Evolutionary conservation across 176 grass and related monocot genomes (phyloP).

Genomic region (Phyllostachys edulis): DNA sequence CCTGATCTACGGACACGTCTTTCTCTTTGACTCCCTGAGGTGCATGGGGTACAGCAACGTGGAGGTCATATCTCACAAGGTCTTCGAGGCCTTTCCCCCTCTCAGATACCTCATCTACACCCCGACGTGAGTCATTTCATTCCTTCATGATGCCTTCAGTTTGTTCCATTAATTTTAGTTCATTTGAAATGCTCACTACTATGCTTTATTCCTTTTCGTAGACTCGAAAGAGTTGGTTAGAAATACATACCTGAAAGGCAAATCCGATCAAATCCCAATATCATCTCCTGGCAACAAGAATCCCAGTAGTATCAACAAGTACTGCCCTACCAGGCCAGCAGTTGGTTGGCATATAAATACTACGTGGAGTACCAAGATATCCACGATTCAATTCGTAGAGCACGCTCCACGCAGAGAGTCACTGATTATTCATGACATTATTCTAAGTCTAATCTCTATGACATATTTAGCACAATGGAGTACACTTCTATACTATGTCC

Average conservation of each 20-base stretch:
- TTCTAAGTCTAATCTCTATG: background rate
- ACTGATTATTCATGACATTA: background rate
- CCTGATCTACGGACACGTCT: constrained; percentile 63
- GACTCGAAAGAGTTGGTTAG: background rate
- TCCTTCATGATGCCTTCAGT: background rate
- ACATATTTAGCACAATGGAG: background rate
- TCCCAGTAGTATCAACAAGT: background rate
- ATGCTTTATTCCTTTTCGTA: too few species aligned
- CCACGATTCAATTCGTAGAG: background rate
- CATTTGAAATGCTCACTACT: too few species aligned
- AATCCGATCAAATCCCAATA: background rate
- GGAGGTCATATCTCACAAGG: constrained; percentile 63
- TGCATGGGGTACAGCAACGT: constrained; percentile 96
- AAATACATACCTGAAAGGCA: background rate
- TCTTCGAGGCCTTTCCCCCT: constrained; percentile 42
- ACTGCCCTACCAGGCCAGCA: too few species aligned
- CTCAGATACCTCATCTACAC: constrained; percentile 92
- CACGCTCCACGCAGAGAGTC: background rate
- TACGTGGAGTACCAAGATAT: background rate
- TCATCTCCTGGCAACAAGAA: background rate
- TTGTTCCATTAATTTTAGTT: background rate
- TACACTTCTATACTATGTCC: background rate
- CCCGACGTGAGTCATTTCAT: constrained; percentile 47
- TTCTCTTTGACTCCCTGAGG: constrained; percentile 66
- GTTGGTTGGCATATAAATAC: too few species aligned